A percentile compares a stretch with the other conserved stretches of the same genome.
Evolutionary conservation across 495 filamentous ascomycete species (phyloP).

Genomic region (Thermochaetoides thermophila): DNA sequence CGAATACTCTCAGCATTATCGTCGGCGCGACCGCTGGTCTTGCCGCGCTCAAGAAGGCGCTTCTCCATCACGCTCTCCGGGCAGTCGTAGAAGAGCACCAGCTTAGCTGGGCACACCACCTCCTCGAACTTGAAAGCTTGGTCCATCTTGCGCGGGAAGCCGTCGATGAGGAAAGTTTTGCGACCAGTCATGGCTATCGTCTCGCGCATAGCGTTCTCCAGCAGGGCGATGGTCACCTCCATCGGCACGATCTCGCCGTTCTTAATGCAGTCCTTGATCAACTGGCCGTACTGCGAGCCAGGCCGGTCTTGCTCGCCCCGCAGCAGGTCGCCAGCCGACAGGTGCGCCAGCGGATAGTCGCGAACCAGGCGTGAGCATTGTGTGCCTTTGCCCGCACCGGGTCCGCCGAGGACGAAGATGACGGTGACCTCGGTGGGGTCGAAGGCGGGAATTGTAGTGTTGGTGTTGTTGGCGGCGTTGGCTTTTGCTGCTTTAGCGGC

Average conservation of each 20-base stretch:
- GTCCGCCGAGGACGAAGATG: conserved; percentile 71
- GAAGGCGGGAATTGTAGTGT: conserved; percentile 57
- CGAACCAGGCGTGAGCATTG: conserved; percentile 80
- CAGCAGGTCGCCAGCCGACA: conserved; percentile 84
- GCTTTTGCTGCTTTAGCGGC: conserved; percentile 2
- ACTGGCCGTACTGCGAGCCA: conserved; percentile 70
- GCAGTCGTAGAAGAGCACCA: conserved; percentile 86
- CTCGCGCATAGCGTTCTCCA: conserved; percentile 82
- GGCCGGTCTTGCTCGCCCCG: conserved; percentile 81
- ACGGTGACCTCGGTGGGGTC: conserved; percentile 67
- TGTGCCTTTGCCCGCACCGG: conserved; percentile 66
- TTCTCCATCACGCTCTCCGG: conserved; percentile 75
- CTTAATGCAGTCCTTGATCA: conserved; percentile 82
- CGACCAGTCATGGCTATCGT: conserved; percentile 24
- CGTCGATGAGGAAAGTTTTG: conserved; percentile 70
- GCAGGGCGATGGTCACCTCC: conserved; percentile 89
- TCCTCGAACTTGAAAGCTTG: conserved; percentile 89
- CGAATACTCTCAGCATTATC: conserved; percentile 91
- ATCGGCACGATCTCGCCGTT: conserved; percentile 94
- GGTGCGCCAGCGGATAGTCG: conserved; percentile 86
- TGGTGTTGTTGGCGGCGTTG: conserved; percentile 10
- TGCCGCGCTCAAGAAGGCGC: conserved; percentile 70
- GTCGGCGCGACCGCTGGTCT: conserved; percentile 80
- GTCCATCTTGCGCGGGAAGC: conserved; percentile 93
- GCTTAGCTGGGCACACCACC: conserved; percentile 62